Percentiles rank a stretch among this genome's conserved stretches.
These are phyloP conservation scores for Trametes versicolor DNA, from an alignment of 1,284 basidiomycete species.

Conservation along the genomic window DNA sequence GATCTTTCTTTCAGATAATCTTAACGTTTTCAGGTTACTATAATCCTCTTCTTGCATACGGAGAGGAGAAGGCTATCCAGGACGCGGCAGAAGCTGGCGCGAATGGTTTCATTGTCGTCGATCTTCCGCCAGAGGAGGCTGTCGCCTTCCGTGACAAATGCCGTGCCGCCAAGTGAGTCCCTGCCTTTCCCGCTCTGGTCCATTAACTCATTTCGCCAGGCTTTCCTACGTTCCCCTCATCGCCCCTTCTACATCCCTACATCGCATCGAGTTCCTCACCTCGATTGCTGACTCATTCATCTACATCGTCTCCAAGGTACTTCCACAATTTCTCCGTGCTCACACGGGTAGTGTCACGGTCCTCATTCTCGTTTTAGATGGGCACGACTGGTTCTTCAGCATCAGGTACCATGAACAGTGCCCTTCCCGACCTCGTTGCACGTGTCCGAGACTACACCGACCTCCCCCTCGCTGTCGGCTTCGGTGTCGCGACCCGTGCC, in stretches of 20 bases:
- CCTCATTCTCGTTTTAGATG: conserved; percentile 68
- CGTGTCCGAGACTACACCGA: conserved; percentile 78
- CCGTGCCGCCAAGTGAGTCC: conserved; percentile 71
- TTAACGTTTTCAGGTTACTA: conserved; percentile 79
- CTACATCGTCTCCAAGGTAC: conserved; percentile 93
- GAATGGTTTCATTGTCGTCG: conserved; percentile 98
- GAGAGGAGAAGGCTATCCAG: conserved; percentile 92
- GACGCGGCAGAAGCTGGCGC: conserved; percentile 92
- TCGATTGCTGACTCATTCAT: conserved; percentile 98
- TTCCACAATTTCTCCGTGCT: conserved; percentile 22
- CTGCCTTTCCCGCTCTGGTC: conserved; percentile 7
- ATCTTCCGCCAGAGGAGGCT: conserved; percentile 98
- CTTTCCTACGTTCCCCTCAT: conserved; percentile 97
- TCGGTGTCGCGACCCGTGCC: conserved; percentile 92
- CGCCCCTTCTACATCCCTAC: conserved; percentile 91
- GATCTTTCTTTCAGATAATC: not conserved
- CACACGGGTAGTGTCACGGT: not conserved
- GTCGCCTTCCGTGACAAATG: conserved; percentile 91
- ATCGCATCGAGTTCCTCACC: conserved; percentile 90
- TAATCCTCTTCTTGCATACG: conserved; percentile 95
- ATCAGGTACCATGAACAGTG: conserved; percentile 74
- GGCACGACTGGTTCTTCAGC: conserved; percentile 95
- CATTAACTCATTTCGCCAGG: conserved; percentile 50
- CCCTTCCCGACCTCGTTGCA: conserved; percentile 82
- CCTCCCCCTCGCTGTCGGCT: conserved; percentile 94